Base-by-base conservation (phyloP, 2,329 filamentous ascomycete species). In the Colletotrichum nymphaeae region DNA sequence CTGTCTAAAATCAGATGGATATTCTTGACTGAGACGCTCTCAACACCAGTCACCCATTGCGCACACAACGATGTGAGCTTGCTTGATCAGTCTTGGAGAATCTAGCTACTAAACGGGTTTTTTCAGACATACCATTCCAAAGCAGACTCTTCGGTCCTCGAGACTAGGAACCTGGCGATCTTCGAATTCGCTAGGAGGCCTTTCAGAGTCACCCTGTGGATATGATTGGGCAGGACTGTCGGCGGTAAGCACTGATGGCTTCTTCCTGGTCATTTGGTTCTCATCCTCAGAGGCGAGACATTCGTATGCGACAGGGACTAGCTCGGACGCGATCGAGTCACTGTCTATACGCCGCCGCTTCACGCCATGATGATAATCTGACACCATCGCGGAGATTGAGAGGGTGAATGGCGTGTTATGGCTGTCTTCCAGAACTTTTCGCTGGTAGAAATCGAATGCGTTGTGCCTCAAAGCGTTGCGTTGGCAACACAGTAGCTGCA, bases 321-420 rank as follows among this genome's bases (percentile, higher is more conserved):
- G 3, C 24, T 24, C 24, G 12, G 0, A 28, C 19, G 53, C 53
- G 0, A 55, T 0, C 24, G 0, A 28, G 22, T 2, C 7, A 0
- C 53, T 24, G n/a, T 55, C 24, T 24, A 8, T 6, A 1, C 53
- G 53, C 53, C 53, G 12, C 0, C 53, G 37, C 37, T 42, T 55
- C 7, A 55, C 1, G 22, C 26, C 9, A 28, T 28, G 53, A 55
- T 28, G 24, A 2, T 24, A 0, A 55, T 55, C n/a, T 1, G 52
- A 24, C 24, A 24, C 0, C 52, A 55, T 55, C 2, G 9, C 9
- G 52, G n/a, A 28, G 24, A 24, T 55, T 6, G 3, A n/a, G 46
- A 52, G 19, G 6, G 46, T 5, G 22, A n/a, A 22, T 52, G n/a
- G 6, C 11, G 11, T n/a, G 46, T 22, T 52, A 6, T 19, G 9